Percentiles rank a stretch among this genome's conserved stretches.
phyloP scores from a whole-genome alignment of 768 basidiomycete species.

The Calocera cornea region DNA sequence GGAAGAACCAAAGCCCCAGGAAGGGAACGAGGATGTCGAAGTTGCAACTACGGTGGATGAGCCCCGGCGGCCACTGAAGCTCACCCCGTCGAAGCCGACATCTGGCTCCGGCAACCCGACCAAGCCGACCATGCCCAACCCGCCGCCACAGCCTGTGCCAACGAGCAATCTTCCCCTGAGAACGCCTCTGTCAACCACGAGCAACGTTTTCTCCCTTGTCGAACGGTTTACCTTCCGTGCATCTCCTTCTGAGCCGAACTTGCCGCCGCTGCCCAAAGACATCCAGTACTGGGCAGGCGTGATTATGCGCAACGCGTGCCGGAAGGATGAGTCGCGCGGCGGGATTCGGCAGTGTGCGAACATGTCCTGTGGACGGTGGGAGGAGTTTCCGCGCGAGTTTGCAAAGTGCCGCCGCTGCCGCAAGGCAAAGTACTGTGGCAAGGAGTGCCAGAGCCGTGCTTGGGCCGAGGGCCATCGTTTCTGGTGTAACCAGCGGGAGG shows the following conservation, averaged over 20 bases:
- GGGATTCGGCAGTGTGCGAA: slow-evolving; percentile 97
- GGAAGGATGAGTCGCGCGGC: slow-evolving; percentile 86
- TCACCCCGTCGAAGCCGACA: slow-evolving; percentile 15
- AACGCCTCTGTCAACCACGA: slow-evolving; percentile 28
- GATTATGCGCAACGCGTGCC: slow-evolving; percentile 98
- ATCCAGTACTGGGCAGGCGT: slow-evolving; percentile 99
- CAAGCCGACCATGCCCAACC: slow-evolving; percentile 19
- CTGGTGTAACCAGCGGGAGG: slow-evolving; percentile 67
- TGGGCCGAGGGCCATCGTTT: slow-evolving; percentile 96
- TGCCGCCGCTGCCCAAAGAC: slow-evolving; percentile 63
- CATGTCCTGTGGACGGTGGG: slow-evolving; percentile 95
- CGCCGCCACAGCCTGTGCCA: slow-evolving; percentile 19
- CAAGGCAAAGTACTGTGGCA: slow-evolving; percentile 97
- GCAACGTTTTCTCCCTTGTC: slow-evolving; percentile 91
- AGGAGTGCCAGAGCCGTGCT: slow-evolving; percentile 90
- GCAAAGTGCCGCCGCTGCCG: slow-evolving; percentile 91
- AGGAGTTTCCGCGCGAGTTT: slow-evolving; percentile 82
- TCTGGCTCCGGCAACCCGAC: slow-evolving; percentile 11
- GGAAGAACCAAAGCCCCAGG: slow-evolving; percentile 1
- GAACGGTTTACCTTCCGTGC: slow-evolving; percentile 95
- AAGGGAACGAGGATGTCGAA: slow-evolving; percentile 9
- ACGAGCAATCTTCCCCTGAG: slow-evolving; percentile 17
- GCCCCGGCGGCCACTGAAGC: neutral
- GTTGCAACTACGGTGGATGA: slow-evolving; percentile 8
- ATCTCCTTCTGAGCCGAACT: slow-evolving; percentile 60